phyloP scores from a whole-genome alignment of 2,329 filamentous ascomycete genomes.

The Fusarium miscanthi region DNA sequence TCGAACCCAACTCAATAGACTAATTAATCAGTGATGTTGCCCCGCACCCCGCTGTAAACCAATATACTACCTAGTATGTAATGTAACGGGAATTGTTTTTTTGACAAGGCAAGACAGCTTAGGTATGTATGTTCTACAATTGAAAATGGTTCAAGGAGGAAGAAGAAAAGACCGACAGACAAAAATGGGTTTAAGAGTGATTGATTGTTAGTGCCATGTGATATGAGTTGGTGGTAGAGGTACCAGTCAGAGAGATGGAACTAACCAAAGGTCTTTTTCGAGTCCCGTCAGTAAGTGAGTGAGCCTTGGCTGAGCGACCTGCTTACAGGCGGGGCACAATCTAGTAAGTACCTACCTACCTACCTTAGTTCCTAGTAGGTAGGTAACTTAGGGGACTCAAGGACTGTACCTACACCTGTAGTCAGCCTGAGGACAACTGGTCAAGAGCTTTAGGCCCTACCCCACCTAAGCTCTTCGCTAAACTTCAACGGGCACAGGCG shows the following conservation, averaged over 20 bases:
- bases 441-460: not conserved
- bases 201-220: not conserved
- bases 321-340: not conserved
- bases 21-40: conserved; percentile 20
- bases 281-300: not conserved
- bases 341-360: no score
- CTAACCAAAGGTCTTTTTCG: not conserved
- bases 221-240: conserved; percentile 9
- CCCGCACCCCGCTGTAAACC: conserved; percentile 34
- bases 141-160: not conserved
- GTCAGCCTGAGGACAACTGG: conserved; percentile 8
- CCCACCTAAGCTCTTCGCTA: conserved; percentile 13
- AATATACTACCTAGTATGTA: not conserved
- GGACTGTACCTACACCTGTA: not conserved
- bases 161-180: not conserved
- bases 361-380: not conserved
- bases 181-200: not conserved
- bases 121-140: not conserved
- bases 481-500: not conserved
- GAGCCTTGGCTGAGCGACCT: conserved; percentile 12
- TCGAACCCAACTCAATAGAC: not conserved
- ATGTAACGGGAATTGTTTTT: not conserved
- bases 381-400: not conserved
- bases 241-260: not conserved
- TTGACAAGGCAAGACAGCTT: not conserved